Base-by-base conservation (phyloP, 2,329 filamentous ascomycete genomes). In the Emergomyces africanus region DNA sequence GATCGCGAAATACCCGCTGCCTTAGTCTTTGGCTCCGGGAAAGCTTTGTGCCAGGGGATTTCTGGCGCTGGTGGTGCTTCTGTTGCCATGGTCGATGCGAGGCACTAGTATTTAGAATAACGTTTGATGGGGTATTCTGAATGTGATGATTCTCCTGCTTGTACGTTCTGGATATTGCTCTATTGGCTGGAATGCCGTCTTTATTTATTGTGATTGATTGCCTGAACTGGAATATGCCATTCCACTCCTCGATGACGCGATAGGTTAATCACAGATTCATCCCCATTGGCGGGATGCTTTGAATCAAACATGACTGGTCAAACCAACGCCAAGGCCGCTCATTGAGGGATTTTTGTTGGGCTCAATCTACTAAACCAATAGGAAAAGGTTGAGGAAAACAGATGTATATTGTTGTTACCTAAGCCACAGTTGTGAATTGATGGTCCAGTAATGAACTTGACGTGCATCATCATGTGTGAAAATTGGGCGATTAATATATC, bases 31-130 rank as follows among this genome's bases (percentile, higher is more conserved):
- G 75, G 74, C 1, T 66, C 60, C 5, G 75, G 75, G 61, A 71
- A 77, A 8, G 70, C 67, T 23, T 71, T 71, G 54, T 77, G 67
- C 75, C 75, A 77, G 5, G 74, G 73, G 35, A 53, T 51, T 51
- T 67, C 62, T 14, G 61, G 55, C n/a, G 18, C 15, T 41, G 54
- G 18, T 12, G 20, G 5, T 20, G 0, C n/a, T 51, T 14, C 30
- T 54, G 39, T 25, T 37, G 50, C 5, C 50, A 54, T 54, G 33
- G 12, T 54, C 10, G 33, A 39, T 15, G 50, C 20, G 54, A 15
- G 5, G 39, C n/a, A n/a, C n/a, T 25, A 20, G 20, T 5, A 30
- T n/a, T 30, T 1, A 12, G n/a, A 42, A 25, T 28, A 20, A 18
- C 6, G 51, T 23, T n/a, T 54, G 33, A n/a, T 33, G 48, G 25